phyloP scores from a whole-genome alignment of 805 yeast genomes.

The Clavispora fructus region DNA sequence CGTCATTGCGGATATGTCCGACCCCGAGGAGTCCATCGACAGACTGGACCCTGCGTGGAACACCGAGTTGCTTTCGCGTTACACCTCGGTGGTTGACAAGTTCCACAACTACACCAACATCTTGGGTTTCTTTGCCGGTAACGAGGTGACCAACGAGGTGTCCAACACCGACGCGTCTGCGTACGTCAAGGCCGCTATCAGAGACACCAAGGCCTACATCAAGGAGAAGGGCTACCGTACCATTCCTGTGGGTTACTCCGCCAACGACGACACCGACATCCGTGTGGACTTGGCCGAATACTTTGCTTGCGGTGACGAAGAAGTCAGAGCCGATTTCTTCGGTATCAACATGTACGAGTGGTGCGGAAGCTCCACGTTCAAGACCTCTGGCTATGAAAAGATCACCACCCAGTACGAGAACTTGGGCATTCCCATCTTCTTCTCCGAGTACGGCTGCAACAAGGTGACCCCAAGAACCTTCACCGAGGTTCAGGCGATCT shows the following conservation, averaged over 20 bases:
- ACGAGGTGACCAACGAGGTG: constrained; percentile 68
- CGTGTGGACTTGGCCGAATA: constrained; percentile 68
- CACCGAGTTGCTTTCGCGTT: constrained; percentile 57
- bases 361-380: constrained; percentile 66
- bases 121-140: constrained; percentile 82
- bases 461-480: constrained; percentile 63
- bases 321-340: constrained; percentile 69
- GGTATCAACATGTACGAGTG: constrained; percentile 89
- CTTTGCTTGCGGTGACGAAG: constrained; percentile 68
- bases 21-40: constrained; percentile 59
- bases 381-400: constrained; percentile 57
- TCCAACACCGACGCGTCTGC: constrained; percentile 72
- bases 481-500: constrained; percentile 65
- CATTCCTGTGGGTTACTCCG: constrained; percentile 79
- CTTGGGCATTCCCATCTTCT: constrained; percentile 67
- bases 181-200: constrained; percentile 75
- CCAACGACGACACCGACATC: constrained; percentile 67
- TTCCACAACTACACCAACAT: constrained; percentile 68
- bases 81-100: constrained; percentile 62
- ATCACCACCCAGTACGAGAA: constrained; percentile 62
- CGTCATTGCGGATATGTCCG: constrained; percentile 81
- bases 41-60: constrained; percentile 63
- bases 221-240: constrained; percentile 52
- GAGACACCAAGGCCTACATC: constrained; percentile 72
- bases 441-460: constrained; percentile 83